Percentiles rank a stretch among this genome's conserved stretches.
Conservation (phyloP, 225 moss, liverwort and hornwort genomes). For the Anthoceros angustus region DNA sequence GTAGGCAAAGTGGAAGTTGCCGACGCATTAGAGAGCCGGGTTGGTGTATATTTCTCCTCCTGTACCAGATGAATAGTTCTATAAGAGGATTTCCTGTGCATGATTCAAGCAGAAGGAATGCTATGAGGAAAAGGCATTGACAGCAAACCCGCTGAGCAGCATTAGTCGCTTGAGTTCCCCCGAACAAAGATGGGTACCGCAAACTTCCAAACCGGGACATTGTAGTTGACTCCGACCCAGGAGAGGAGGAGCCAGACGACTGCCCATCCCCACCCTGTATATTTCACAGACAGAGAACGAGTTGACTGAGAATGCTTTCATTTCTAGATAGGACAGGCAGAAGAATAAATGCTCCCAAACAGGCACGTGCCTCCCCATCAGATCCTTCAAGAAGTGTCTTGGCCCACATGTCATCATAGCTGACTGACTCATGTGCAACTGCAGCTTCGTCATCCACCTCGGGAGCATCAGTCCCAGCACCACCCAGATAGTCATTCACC, state of each 20-base stretch:
- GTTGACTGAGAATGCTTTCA: neutral
- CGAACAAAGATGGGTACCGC: conserved; percentile 53
- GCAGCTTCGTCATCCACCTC: conserved; percentile 69
- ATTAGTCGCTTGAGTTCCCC: conserved; percentile 25
- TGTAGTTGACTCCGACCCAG: neutral
- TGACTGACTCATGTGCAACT: conserved; percentile 51
- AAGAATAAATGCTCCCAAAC: neutral
- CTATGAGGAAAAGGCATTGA: neutral
- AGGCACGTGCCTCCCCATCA: conserved; percentile 61
- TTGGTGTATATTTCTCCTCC: neutral
- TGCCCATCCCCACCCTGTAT: conserved; percentile 47
- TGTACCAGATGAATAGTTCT: neutral
- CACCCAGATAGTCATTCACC: conserved; percentile 97
- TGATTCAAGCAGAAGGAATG: too few relatives aligned
- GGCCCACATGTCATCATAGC: conserved; percentile 88
- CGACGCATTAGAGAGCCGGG: neutral
- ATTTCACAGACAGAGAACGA: neutral
- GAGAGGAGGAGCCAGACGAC: conserved; percentile 39
- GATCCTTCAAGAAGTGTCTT: conserved; percentile 90
- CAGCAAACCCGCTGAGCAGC: conserved; percentile 54
- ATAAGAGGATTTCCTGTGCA: too few relatives aligned
- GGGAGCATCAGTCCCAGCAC: conserved; percentile 88
- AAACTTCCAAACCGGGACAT: conserved; percentile 50
- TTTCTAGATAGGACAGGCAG: neutral
- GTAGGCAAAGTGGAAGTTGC: neutral